A percentile compares a stretch with the other conserved stretches of the same genome.
Evolutionary conservation across 768 basidiomycete species (phyloP).

Genomic region (Trametes coccinea): DNA sequence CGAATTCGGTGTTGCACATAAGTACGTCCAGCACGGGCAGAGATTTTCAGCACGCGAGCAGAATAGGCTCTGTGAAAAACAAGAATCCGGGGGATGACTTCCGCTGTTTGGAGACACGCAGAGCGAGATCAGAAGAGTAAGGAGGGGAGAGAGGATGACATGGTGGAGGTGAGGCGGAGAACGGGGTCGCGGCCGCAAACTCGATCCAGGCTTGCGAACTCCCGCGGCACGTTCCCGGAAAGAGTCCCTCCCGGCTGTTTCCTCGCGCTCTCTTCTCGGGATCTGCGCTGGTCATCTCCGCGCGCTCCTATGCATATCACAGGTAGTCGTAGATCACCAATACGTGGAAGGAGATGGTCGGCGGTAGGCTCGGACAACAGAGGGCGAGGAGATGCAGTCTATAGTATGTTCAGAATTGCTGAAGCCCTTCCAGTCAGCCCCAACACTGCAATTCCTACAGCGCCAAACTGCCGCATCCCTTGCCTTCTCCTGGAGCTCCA

Average conservation of each 20-base stretch:
- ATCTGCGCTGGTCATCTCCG: background rate
- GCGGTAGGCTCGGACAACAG: no score
- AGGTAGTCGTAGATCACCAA: no score
- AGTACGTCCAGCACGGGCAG: background rate
- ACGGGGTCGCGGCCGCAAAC: background rate
- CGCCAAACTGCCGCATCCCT: no score
- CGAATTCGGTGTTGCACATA: constrained; percentile 11
- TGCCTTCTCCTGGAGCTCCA: no score
- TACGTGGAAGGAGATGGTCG: no score
- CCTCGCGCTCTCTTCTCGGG: constrained; percentile 4
- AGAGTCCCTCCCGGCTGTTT: constrained; percentile 4
- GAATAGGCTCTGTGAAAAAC: background rate
- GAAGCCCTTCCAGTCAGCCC: no score
- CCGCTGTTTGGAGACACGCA: no score
- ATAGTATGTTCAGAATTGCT: no score
- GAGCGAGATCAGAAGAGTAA: background rate
- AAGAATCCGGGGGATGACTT: background rate
- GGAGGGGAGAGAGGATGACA: constrained; percentile 13
- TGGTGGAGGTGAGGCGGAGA: constrained; percentile 13
- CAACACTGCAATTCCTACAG: no score
- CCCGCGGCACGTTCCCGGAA: constrained; percentile 14
- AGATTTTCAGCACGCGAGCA: constrained; percentile 10
- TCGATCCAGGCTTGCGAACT: constrained; percentile 19
- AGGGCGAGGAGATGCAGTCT: no score
- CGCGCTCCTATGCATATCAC: no score